Percentiles rank a stretch among this genome's conserved stretches.
phyloP scores from a whole-genome alignment of 768 basidiomycete species.

The Tylopilus rubrobrunneus region DNA sequence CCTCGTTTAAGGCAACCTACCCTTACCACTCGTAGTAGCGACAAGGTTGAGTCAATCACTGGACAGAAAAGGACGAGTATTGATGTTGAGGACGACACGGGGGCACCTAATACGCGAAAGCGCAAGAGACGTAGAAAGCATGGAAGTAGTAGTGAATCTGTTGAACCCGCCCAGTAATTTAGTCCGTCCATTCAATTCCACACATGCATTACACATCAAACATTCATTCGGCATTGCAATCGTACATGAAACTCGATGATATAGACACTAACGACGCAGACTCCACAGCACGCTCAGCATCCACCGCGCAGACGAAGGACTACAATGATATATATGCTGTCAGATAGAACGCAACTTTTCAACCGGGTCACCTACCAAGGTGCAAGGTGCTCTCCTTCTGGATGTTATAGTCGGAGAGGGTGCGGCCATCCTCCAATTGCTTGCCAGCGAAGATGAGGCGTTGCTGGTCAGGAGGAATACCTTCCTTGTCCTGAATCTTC shows the following conservation, averaged over 20 bases:
- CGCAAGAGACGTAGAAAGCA: constrained; percentile 26
- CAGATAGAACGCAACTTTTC: constrained; percentile 2
- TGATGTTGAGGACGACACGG: neutral
- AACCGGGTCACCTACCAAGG: constrained; percentile 30
- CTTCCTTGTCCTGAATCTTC: constrained; percentile 80
- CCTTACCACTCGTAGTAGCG: neutral
- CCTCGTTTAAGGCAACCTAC: neutral
- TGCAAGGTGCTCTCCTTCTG: constrained; percentile 74
- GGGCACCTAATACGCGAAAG: neutral
- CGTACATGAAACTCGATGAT: neutral
- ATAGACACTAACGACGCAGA: neutral
- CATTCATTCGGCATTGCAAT: neutral
- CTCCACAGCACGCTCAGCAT: constrained; percentile 30
- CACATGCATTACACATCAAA: neutral
- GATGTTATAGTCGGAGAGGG: constrained; percentile 74
- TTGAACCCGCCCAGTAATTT: neutral
- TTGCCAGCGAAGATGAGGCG: constrained; percentile 79
- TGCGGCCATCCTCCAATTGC: constrained; percentile 75
- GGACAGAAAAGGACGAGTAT: constrained; percentile 21
- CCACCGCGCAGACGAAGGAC: constrained; percentile 84
- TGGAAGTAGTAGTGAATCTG: neutral
- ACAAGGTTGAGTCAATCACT: neutral
- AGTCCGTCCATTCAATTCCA: too few relatives aligned
- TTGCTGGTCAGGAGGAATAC: constrained; percentile 76
- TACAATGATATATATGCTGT: constrained; percentile 5